phyloP scores from a whole-genome alignment of 768 basidiomycete species.

The Rossbeevera mucosa region DNA sequence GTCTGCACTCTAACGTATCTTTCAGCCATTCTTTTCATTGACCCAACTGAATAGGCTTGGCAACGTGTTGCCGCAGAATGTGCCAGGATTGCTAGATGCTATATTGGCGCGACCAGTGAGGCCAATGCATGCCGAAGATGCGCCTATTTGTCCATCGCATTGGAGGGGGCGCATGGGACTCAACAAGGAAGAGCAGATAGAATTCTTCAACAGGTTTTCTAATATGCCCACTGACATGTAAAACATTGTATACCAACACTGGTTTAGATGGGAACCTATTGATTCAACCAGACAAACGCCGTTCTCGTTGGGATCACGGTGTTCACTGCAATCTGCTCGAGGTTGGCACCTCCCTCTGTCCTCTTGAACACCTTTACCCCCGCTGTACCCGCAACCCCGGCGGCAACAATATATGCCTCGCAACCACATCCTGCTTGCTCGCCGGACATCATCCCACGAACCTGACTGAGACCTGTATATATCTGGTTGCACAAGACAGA shows the following conservation, averaged over 20 bases:
- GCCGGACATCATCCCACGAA: neutral
- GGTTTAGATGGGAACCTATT: neutral
- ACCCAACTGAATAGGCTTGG: slow-evolving; percentile 50
- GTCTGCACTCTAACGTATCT: slow-evolving; percentile 15
- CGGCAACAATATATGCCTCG: slow-evolving; percentile 35
- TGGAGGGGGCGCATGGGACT: slow-evolving; percentile 77
- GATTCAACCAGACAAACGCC: slow-evolving; percentile 43
- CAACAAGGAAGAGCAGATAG: slow-evolving; percentile 51
- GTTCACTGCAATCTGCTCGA: slow-evolving; percentile 52
- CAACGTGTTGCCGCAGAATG: slow-evolving; percentile 51
- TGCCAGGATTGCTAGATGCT: slow-evolving; percentile 47
- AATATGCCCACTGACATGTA: neutral
- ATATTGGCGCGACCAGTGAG: slow-evolving; percentile 31
- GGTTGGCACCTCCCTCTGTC: slow-evolving; percentile 47
- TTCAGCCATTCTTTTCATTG: neutral
- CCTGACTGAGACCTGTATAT: slow-evolving; percentile 31
- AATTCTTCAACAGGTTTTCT: slow-evolving; percentile 26
- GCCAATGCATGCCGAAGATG: slow-evolving; percentile 26
- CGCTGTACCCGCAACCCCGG: slow-evolving; percentile 47
- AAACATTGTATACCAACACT: neutral
- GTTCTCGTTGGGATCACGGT: slow-evolving; percentile 47
- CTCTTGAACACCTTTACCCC: slow-evolving; percentile 58
- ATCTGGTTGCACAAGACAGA: slow-evolving; percentile 49
- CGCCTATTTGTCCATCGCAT: slow-evolving; percentile 42
- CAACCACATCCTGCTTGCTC: neutral